Evolutionary conservation across 1,284 basidiomycete genomes (phyloP).

Genomic region (Ganoderma sinense): DNA sequence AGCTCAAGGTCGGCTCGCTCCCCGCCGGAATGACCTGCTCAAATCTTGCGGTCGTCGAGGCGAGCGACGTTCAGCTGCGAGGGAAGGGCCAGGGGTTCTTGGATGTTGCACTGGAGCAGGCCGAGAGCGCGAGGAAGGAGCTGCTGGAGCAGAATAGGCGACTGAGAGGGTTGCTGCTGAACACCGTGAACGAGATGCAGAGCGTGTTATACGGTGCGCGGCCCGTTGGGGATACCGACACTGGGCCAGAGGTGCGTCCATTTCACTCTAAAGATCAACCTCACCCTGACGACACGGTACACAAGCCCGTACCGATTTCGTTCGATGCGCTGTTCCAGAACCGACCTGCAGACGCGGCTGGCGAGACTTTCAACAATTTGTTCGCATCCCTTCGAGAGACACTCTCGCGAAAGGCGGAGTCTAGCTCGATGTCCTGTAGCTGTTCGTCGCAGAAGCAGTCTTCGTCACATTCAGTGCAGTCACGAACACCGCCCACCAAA

Average conservation of each 20-base stretch:
- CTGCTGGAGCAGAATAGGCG: slow-evolving; percentile 76
- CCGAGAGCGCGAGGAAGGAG: slow-evolving; percentile 71
- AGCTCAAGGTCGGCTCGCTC: slow-evolving; percentile 56
- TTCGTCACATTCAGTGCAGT: slow-evolving; percentile 14
- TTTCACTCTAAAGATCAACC: background rate
- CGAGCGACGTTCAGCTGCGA: slow-evolving; percentile 48
- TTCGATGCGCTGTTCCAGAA: slow-evolving; percentile 67
- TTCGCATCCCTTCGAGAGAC: slow-evolving; percentile 53
- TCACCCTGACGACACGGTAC: background rate
- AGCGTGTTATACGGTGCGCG: slow-evolving; percentile 55
- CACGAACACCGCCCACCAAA: background rate
- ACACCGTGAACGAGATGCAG: slow-evolving; percentile 75
- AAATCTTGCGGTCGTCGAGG: slow-evolving; percentile 60
- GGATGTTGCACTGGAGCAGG: slow-evolving; percentile 78
- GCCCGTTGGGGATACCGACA: slow-evolving; percentile 41
- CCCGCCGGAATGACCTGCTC: slow-evolving; percentile 61
- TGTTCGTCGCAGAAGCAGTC: slow-evolving; percentile 15
- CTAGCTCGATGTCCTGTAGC: background rate
- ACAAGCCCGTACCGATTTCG: slow-evolving; percentile 55
- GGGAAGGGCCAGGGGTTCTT: slow-evolving; percentile 64
- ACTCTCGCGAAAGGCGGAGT: slow-evolving; percentile 10
- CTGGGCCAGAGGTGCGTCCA: slow-evolving; percentile 53
- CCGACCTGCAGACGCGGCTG: slow-evolving; percentile 50
- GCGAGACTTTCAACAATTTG: slow-evolving; percentile 58
- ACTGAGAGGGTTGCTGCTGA: slow-evolving; percentile 73